Base-by-base conservation (phyloP, 176 grass and related monocot genomes). In the Pontederia paniculata region DNA sequence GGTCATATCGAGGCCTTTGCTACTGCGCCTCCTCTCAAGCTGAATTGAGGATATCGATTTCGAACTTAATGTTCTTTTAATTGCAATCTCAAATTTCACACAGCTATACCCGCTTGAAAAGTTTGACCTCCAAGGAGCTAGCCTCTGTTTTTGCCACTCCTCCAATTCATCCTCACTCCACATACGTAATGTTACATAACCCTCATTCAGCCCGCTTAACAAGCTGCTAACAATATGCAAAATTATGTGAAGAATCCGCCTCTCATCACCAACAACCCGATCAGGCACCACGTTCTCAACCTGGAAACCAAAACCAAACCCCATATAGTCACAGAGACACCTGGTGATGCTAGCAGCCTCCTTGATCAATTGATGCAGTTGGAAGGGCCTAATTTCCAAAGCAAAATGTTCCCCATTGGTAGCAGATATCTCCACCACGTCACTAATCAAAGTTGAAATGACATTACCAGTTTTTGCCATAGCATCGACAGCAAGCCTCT, bases 241-340 rank as follows among this genome's bases (percentile, higher is more conserved):
- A 7, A 90, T 52, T 12, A 85, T 66, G 17, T 85, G 81, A 57
- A 82, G 80, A 41, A 85, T 73, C 28, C 81, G 55, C 21, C 43
- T 85, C 20, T 90, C 86, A 17, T 90, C 81, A 45, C 86, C 81
- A n/a, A 90, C 45, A 9, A 85, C 81, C 25, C 56, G 74, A 42
- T 76, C 65, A 0, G 71, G 78, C 42, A 90, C 42, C 1, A 47
- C 46, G 43, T 44, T 54, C 25, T 54, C 64, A 21, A 53, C 17
- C 50, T 42, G 28, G 21, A 67, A 67, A 12, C 7, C 50, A 53
- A 54, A 67, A 18, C 64, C 64, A 53, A 54, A 44, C 0, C 64
- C 64, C 50, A 48, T 67, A 16, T 23, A 8, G 11, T 54, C 64
- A 67, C 64, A 67, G 19, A 67, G 64, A 54, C 28, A 52, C 50